These are phyloP conservation scores for Tulasnella sp. DNA, from an alignment of 768 basidiomycete genomes.

Conservation along the genomic window DNA sequence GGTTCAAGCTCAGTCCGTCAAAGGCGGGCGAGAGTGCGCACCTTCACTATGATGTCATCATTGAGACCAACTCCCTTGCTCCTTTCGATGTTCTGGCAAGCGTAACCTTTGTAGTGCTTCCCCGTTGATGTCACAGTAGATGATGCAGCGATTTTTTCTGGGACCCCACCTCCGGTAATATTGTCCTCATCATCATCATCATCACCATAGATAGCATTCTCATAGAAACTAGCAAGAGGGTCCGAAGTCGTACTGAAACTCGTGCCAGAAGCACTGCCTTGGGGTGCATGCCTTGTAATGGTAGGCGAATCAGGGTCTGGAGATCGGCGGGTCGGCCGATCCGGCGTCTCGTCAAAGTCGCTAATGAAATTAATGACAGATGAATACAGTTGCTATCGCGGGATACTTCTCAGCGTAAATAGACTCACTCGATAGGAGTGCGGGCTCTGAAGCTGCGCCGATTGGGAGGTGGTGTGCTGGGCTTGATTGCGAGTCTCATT, in stretches of 20 bases:
- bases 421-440: constrained; percentile 6
- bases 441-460: not conserved
- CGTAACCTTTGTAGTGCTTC: constrained; percentile 7
- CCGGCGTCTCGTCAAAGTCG: constrained; percentile 8
- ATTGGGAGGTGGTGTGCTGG: too few species aligned
- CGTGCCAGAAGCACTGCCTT: not conserved
- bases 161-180: not conserved
- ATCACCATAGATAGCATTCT: constrained; percentile 7
- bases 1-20: not conserved
- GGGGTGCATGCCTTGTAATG: not conserved
- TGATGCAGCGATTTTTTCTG: not conserved
- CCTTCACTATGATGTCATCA: constrained; percentile 68
- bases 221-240: constrained; percentile 1
- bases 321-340: not conserved
- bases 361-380: not conserved
- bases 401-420: not conserved
- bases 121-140: not conserved
- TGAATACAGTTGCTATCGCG: not conserved
- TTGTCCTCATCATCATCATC: not conserved
- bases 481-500: too few species aligned
- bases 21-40: constrained; percentile 22
- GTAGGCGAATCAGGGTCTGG: not conserved
- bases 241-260: not conserved
- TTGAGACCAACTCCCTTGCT: constrained; percentile 35
- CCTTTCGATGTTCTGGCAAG: not conserved